A percentile compares a stretch with the other conserved stretches of the same genome.
phyloP scores from a whole-genome alignment of 2,329 filamentous ascomycete species.

The Madurella mycetomatis region DNA sequence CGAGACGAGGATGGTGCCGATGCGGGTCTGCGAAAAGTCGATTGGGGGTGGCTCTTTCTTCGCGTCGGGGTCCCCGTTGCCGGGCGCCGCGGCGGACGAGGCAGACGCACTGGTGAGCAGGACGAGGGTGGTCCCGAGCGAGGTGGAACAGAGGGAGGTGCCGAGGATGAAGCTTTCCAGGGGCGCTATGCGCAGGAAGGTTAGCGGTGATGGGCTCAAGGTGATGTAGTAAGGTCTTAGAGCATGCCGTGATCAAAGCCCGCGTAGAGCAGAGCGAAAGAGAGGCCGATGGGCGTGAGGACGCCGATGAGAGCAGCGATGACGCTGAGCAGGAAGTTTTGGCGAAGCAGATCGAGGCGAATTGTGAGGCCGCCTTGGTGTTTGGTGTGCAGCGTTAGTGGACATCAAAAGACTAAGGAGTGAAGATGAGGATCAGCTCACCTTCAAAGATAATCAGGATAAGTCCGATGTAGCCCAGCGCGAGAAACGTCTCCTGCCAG shows the following conservation, averaged over 20 bases:
- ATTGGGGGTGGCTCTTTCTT: background rate
- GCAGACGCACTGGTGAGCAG: slow-evolving; percentile 34
- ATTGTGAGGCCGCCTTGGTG: slow-evolving; percentile 37
- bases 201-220: slow-evolving; percentile 50
- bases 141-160: slow-evolving; percentile 69
- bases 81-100: background rate
- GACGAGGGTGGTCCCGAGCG: slow-evolving; percentile 65
- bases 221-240: background rate
- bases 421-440: background rate
- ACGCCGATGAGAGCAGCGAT: slow-evolving; percentile 41
- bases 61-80: slow-evolving; percentile 28
- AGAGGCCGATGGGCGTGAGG: slow-evolving; percentile 42
- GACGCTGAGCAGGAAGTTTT: slow-evolving; percentile 40
- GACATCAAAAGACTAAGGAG: no score
- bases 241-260: slow-evolving; percentile 37
- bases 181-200: slow-evolving; percentile 31
- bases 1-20: slow-evolving; percentile 60
- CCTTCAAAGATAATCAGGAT: slow-evolving; percentile 48
- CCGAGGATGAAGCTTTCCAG: slow-evolving; percentile 66
- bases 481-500: slow-evolving; percentile 44
- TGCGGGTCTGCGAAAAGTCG: slow-evolving; percentile 39
- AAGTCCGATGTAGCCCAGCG: slow-evolving; percentile 44
- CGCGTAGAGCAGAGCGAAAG: slow-evolving; percentile 39
- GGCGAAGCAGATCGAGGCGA: slow-evolving; percentile 42
- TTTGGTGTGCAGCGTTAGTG: background rate